Conservation (phyloP, 164 flowering plant genomes). For the Stephania cephalantha region DNA sequence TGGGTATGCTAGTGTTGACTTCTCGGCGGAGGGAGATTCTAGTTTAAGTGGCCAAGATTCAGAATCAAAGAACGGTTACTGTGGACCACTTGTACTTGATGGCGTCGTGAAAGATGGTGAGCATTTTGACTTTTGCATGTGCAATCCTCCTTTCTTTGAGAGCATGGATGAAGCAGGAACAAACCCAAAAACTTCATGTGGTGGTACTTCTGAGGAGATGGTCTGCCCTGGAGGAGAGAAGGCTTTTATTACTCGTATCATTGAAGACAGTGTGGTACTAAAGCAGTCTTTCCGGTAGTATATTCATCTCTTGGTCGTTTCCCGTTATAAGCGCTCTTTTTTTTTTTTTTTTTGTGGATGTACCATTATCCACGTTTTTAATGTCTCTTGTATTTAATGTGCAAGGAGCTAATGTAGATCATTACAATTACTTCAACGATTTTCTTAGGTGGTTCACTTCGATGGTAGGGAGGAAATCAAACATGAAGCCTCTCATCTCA, state of each 20-base stretch:
- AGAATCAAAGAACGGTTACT: conserved; percentile 23
- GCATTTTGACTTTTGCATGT: conserved; percentile 92
- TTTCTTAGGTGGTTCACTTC: conserved; percentile 84
- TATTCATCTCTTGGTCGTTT: background rate
- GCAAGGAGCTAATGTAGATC: background rate
- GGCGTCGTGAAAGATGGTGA: conserved; percentile 74
- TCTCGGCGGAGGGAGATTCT: conserved; percentile 2
- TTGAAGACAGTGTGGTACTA: conserved; percentile 69
- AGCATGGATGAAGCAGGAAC: conserved; percentile 77
- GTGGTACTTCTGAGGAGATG: conserved; percentile 90
- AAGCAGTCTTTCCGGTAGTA: conserved; percentile 65
- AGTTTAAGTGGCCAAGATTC: conserved; percentile 5
- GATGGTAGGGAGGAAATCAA: conserved; percentile 83
- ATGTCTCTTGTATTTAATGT: too few relatives aligned
- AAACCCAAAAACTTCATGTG: conserved; percentile 95
- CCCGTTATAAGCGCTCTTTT: background rate
- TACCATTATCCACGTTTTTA: background rate
- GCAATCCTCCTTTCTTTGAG: conserved; percentile 97
- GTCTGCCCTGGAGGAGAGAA: conserved; percentile 89
- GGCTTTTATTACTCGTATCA: conserved; percentile 74
- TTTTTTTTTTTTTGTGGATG: too few relatives aligned
- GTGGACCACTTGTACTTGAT: conserved; percentile 52
- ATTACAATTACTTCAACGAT: background rate
- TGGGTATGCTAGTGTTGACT: conserved; percentile 2
- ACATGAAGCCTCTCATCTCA: conserved; percentile 52